Base-by-base conservation (phyloP, 1,284 basidiomycete species). In the Ustilago cynodontis region DNA sequence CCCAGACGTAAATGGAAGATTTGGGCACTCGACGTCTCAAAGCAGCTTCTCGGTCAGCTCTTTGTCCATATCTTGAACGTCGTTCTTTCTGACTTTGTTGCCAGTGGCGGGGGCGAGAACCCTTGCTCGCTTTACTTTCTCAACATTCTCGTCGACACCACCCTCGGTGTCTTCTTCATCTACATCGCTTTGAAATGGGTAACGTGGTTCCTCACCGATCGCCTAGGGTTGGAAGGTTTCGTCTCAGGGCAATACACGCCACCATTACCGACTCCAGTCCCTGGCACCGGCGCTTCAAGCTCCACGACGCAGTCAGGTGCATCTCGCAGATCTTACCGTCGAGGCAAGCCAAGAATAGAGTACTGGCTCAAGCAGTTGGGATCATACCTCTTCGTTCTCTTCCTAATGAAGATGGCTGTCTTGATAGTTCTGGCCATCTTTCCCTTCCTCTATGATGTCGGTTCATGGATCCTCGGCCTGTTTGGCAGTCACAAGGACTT, bases 71-170 rank as follows among this genome's bases (percentile, higher is more conserved):
- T 90, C 4, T 88, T 92, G 52, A 98, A 98, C 86, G 89, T 98
- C 24, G 87, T 95, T n/a, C 71, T 80, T 11, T 80, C 78, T 41
- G 71, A 70, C 52, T 68, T 77, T 53, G 79, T 78, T 14, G 76
- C 74, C 26, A 77, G 71, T 45, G 66, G 71, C 1, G 72, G 68
- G 20, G 71, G 71, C 26, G 64, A 70, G 47, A 85, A 85, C 39
- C 81, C 86, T 2, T 85, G 84, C 72, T 80, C 82, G 14, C 76
- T 86, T 69, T 98, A 98, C 87, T 97, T 98, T 86, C 90, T 98
- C 65, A 96, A 98, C 84, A 93, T 99, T 62, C 88, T 96, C 35
- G 89, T 98, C 71, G 96, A 99, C 87, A 98, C 95, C 20, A 98
- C 95, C 0, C 87, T 96, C 61, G 95, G 94, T 73, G 93, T 98